Evolutionary conservation across 2,329 filamentous ascomycete genomes (phyloP).

Genomic region (Aspergillus niger): DNA sequence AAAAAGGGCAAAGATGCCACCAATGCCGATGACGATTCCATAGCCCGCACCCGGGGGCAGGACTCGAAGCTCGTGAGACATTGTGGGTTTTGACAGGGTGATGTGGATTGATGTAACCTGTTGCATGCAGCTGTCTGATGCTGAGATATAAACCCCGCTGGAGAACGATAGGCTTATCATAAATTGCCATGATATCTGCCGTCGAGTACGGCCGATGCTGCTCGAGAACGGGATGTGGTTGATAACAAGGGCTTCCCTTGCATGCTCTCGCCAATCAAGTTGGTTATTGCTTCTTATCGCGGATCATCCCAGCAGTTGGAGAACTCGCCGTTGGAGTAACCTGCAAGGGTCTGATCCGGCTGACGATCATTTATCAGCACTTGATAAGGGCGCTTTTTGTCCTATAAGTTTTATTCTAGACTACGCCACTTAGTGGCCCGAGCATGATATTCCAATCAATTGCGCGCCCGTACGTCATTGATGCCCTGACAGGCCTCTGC

Average conservation of each 20-base stretch:
- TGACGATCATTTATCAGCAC: too few relatives aligned
- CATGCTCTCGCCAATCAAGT: neutral
- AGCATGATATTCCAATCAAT: too few relatives aligned
- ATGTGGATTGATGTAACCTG: neutral
- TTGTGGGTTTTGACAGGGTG: neutral
- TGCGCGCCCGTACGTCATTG: too few relatives aligned
- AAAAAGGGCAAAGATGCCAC: constrained; percentile 46
- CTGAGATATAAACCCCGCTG: neutral
- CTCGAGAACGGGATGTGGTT: neutral
- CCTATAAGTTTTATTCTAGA: too few relatives aligned
- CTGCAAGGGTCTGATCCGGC: neutral
- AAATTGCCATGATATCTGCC: neutral
- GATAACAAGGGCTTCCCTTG: neutral
- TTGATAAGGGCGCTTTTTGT: too few relatives aligned
- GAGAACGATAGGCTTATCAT: neutral
- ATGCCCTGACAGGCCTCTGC: too few relatives aligned
- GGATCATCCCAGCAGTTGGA: neutral
- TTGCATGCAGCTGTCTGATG: neutral
- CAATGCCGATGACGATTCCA: constrained; percentile 55
- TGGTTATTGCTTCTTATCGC: neutral
- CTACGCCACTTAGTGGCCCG: too few relatives aligned
- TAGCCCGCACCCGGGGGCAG: constrained; percentile 48
- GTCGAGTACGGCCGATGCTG: neutral
- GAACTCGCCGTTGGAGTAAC: neutral
- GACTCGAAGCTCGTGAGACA: constrained; percentile 21